These are phyloP conservation scores for Aspergillus brunneoviolaceus DNA, from an alignment of 2,329 filamentous ascomycete genomes.

Conservation along the genomic window DNA sequence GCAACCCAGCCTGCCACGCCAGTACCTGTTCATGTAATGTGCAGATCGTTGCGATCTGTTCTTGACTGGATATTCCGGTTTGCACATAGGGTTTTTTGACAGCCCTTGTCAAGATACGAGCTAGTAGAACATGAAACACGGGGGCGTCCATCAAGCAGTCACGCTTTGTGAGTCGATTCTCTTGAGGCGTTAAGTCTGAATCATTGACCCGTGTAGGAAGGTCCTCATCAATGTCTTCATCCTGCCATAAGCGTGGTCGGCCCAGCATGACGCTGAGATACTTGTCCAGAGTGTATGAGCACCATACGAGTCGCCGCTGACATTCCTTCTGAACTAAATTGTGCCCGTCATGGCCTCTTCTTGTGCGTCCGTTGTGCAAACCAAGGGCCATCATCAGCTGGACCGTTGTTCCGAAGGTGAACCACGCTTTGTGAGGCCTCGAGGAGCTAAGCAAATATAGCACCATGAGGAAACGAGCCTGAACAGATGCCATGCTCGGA, in stretches of 20 bases:
- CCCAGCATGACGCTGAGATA: slow-evolving; percentile 60
- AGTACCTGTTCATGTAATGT: slow-evolving; percentile 13
- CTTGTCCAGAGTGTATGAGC: slow-evolving; percentile 40
- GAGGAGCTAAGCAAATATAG: slow-evolving; percentile 40
- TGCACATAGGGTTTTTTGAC: slow-evolving; percentile 23
- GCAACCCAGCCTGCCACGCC: slow-evolving; percentile 18
- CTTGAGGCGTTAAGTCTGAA: slow-evolving; percentile 13
- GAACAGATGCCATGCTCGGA: slow-evolving; percentile 21
- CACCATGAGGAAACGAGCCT: slow-evolving; percentile 24
- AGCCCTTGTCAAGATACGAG: slow-evolving; percentile 20
- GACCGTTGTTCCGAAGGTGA: slow-evolving; percentile 36
- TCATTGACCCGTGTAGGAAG: slow-evolving; percentile 41
- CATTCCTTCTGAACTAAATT: slow-evolving; percentile 29
- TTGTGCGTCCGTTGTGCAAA: slow-evolving; percentile 29
- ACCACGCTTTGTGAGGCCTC: slow-evolving; percentile 40
- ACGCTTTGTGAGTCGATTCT: slow-evolving; percentile 5
- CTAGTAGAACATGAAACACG: slow-evolving; percentile 21
- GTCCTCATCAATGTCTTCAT: slow-evolving; percentile 60
- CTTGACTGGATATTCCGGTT: slow-evolving; percentile 10
- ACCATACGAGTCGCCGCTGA: slow-evolving; percentile 40
- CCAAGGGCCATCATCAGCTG: slow-evolving; percentile 40
- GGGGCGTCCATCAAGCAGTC: slow-evolving; percentile 27
- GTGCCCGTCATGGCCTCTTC: slow-evolving; percentile 6
- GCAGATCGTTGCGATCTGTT: slow-evolving; percentile 13
- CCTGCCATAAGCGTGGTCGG: slow-evolving; percentile 57